Base-by-base conservation (phyloP, 1,139 yeast genomes). In the Saccharomyces uvarum region DNA sequence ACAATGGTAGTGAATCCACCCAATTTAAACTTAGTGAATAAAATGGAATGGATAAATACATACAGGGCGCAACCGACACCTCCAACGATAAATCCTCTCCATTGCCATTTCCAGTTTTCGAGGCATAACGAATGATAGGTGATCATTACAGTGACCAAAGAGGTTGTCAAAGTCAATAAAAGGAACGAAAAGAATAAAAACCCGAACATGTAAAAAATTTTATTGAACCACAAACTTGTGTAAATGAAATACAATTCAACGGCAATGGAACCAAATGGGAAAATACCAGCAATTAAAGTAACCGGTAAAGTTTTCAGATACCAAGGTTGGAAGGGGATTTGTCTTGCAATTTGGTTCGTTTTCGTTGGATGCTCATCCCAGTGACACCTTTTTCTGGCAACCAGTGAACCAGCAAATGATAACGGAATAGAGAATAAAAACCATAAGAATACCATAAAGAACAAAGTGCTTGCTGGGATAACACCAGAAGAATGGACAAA, bases 41-140 rank as follows among this genome's bases (percentile, higher is more conserved):
- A 75, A 58, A 90, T 75, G 4, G 97, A 84, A 71, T 93, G 96
- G 53, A 89, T 65, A 72, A 90, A 89, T 46, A 91, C 86, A 70
- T 91, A 95, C 55, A 86, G 65, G 0, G 96, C 79, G 70, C 96
- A 86, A 28, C 97, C 95, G 16, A 62, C 57, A 52, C 97, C 98
- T 28, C 97, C 95, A 57, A 90, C 79, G 64, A 85, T 80, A 65
- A 91, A 77, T 8, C 96, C 82, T 70, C 91, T 84, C 99, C 99
- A 93, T 69, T 90, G 97, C 99, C 99, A 93, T 70, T 84, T 83
- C 76, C 95, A 91, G 72, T 93, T 88, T 69, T 93, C 99, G 49
- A 90, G 77, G 68, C 97, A 89, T 60, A 95, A 78, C 9, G 91
- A 80, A 75, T 88, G 87, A 73, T 93, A 93, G 44, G 88, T 82